These are phyloP conservation scores for Starmerella sp. DNA, from an alignment of 805 yeast genomes.

Conservation along the genomic window DNA sequence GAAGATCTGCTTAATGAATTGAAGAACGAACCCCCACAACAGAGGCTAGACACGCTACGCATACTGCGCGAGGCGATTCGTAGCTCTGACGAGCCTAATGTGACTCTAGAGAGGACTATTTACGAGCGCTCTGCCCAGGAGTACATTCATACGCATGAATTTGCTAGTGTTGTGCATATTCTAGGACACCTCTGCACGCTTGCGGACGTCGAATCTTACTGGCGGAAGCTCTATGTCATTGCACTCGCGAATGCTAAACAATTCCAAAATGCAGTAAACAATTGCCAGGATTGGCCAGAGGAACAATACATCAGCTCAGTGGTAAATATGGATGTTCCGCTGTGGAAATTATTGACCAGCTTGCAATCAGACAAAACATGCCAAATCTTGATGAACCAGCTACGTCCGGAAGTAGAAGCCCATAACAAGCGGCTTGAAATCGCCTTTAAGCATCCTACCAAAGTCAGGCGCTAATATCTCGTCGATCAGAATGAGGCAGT, in stretches of 20 bases:
- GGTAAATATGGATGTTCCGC: slow-evolving; percentile 9
- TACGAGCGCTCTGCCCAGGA: slow-evolving; percentile 9
- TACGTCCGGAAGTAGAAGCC: not conserved
- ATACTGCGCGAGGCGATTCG: slow-evolving; percentile 12
- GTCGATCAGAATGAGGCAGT: not conserved
- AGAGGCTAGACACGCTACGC: slow-evolving; percentile 6
- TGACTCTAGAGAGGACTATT: slow-evolving; percentile 1
- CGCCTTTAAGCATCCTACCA: not conserved
- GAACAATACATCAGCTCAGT: slow-evolving; percentile 5
- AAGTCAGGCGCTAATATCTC: not conserved
- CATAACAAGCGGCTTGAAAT: not conserved
- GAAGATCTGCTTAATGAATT: slow-evolving; percentile 2
- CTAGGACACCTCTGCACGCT: slow-evolving; percentile 4
- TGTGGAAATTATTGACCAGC: not conserved
- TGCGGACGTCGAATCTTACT: not conserved
- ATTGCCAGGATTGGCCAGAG: not conserved
- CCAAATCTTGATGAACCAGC: slow-evolving; percentile 7
- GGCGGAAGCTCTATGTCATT: slow-evolving; percentile 4
- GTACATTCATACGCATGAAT: not conserved
- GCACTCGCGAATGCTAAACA: slow-evolving; percentile 9
- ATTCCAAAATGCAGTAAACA: slow-evolving; percentile 8
- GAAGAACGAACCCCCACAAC: not conserved
- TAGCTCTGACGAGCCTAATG: not conserved
- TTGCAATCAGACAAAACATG: not conserved
- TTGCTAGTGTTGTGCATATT: slow-evolving; percentile 6